These are phyloP conservation scores for Phyllosticta citribraziliensis DNA, from an alignment of 2,329 filamentous ascomycete species.

Conservation along the genomic window DNA sequence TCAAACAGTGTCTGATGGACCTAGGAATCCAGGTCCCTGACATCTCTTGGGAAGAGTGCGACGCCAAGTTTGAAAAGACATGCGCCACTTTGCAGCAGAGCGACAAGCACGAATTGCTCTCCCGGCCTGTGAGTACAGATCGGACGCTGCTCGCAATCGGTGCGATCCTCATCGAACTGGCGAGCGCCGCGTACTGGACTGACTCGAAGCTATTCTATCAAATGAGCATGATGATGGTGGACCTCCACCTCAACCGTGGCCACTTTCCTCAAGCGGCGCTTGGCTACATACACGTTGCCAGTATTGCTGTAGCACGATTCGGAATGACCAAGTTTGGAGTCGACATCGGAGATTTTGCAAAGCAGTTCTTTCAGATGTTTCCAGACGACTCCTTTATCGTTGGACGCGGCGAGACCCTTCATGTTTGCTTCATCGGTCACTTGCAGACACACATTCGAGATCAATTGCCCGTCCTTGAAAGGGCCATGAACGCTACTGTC, in stretches of 20 bases:
- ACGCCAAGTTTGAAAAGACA: constrained; percentile 56
- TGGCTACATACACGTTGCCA: constrained; percentile 57
- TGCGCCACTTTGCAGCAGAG: constrained; percentile 22
- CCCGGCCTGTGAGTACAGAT: constrained; percentile 26
- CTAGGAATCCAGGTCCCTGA: constrained; percentile 59
- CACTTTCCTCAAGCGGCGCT: constrained; percentile 60
- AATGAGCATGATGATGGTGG: constrained; percentile 55
- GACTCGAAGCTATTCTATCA: constrained; percentile 65
- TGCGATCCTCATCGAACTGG: constrained; percentile 59
- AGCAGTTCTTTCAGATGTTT: constrained; percentile 55
- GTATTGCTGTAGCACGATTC: constrained; percentile 59
- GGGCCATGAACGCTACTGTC: constrained; percentile 56
- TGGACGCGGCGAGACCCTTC: constrained; percentile 59
- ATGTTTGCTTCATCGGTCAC: constrained; percentile 61
- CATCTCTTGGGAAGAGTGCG: constrained; percentile 65
- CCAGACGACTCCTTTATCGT: constrained; percentile 54
- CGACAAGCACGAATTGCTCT: constrained; percentile 43
- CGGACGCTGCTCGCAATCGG: constrained; percentile 53
- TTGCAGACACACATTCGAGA: constrained; percentile 52
- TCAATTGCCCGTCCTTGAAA: constrained; percentile 52
- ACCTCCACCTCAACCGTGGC: constrained; percentile 54
- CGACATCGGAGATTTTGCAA: constrained; percentile 52
- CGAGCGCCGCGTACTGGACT: constrained; percentile 64
- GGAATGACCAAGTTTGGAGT: constrained; percentile 59
- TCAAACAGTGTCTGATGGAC: constrained; percentile 61